These are phyloP conservation scores for Hypocreales sp. DNA, from an alignment of 2,329 filamentous ascomycete species.

Conservation along the genomic window DNA sequence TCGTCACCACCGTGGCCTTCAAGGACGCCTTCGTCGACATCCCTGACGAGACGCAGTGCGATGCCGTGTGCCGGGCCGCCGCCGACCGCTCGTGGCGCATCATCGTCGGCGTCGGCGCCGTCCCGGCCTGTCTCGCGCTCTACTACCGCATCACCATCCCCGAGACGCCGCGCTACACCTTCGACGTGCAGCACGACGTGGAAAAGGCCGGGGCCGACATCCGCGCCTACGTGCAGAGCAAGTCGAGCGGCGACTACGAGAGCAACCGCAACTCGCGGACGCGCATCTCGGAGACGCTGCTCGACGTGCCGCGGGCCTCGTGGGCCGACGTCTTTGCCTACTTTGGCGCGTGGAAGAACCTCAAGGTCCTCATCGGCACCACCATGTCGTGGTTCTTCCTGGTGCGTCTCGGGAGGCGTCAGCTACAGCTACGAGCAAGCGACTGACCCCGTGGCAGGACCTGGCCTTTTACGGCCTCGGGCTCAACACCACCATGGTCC, in stretches of 20 bases:
- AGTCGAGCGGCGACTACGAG: slow-evolving; percentile 31
- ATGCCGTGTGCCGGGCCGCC: slow-evolving; percentile 46
- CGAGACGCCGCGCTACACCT: slow-evolving; percentile 72
- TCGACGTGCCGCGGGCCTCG: slow-evolving; percentile 52
- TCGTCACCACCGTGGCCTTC: slow-evolving; percentile 53
- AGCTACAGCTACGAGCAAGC: too few relatives aligned
- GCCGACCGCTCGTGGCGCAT: slow-evolving; percentile 74
- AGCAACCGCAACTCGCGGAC: slow-evolving; percentile 33
- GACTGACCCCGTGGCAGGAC: slow-evolving; percentile 42
- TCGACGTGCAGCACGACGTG: slow-evolving; percentile 62
- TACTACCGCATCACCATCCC: slow-evolving; percentile 79
- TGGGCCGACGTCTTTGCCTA: slow-evolving; percentile 53
- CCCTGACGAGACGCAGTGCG: slow-evolving; percentile 32
- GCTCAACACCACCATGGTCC: slow-evolving; percentile 60
- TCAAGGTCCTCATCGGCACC: slow-evolving; percentile 58
- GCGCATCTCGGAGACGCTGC: slow-evolving; percentile 31
- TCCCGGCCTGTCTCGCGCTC: slow-evolving; percentile 65
- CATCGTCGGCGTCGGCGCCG: slow-evolving; percentile 62
- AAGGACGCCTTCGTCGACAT: slow-evolving; percentile 30
- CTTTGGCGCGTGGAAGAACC: slow-evolving; percentile 54
- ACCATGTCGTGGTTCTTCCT: slow-evolving; percentile 73
- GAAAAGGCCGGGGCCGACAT: slow-evolving; percentile 63
- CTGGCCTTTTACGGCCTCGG: slow-evolving; percentile 54
- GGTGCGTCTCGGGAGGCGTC: slow-evolving; percentile 21
- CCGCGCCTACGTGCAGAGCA: slow-evolving; percentile 38